These are phyloP conservation scores for Cutaneotrichosporon mucoides DNA, from an alignment of 1,284 basidiomycete genomes.

Conservation along the genomic window DNA sequence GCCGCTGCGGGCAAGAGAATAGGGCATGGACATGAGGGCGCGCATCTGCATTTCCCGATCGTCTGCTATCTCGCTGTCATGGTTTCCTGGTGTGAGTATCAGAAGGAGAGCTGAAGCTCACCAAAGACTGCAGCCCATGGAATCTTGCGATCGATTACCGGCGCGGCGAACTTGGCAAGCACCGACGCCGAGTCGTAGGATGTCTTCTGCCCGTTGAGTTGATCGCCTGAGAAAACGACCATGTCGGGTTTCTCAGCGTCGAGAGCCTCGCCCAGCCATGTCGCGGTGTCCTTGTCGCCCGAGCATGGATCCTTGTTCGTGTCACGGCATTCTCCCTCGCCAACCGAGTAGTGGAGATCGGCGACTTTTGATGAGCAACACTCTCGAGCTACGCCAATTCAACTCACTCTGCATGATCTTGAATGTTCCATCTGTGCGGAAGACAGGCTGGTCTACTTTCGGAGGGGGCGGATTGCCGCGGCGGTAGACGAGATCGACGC, in stretches of 20 bases:
- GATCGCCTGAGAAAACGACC: conserved; percentile 79
- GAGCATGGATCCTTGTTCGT: conserved; percentile 52
- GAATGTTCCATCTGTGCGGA: conserved; percentile 77
- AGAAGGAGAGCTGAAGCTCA: conserved; percentile 2
- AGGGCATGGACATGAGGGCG: conserved; percentile 73
- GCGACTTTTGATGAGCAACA: conserved; percentile 55
- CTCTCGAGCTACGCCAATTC: too few species aligned
- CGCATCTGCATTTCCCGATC: conserved; percentile 61
- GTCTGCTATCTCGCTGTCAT: conserved; percentile 70
- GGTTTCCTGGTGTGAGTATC: conserved; percentile 58
- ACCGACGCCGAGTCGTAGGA: conserved; percentile 83
- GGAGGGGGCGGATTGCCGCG: conserved; percentile 58
- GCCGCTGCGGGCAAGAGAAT: conserved; percentile 72
- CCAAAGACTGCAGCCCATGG: conserved; percentile 86
- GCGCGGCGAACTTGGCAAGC: conserved; percentile 77
- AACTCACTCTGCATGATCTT: conserved; percentile 68
- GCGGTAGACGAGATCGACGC: conserved; percentile 39
- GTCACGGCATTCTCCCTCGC: conserved; percentile 66
- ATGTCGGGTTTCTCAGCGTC: conserved; percentile 82
- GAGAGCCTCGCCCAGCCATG: conserved; percentile 65
- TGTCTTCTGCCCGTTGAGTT: conserved; percentile 77
- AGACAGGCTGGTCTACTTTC: conserved; percentile 66
- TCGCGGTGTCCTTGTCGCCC: conserved; percentile 69
- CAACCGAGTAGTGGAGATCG: conserved; percentile 80
- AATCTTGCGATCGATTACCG: conserved; percentile 68